phyloP scores from a whole-genome alignment of 306 rosid genomes.

The Ormosia emarginata region DNA sequence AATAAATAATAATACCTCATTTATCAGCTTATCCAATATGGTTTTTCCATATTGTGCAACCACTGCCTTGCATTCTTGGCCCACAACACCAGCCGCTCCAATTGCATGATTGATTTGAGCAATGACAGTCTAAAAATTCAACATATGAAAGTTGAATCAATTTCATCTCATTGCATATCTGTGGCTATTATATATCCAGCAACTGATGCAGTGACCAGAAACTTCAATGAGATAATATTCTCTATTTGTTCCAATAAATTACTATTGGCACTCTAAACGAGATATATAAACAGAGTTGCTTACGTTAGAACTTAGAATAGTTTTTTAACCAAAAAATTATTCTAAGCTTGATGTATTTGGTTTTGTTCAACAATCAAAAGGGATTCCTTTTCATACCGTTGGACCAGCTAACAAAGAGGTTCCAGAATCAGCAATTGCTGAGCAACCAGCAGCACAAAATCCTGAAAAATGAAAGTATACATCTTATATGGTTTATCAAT shows the following conservation, averaged over 20 bases:
- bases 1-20: constrained; percentile 8
- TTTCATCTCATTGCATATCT: neutral
- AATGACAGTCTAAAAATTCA: constrained; percentile 20
- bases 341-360: neutral
- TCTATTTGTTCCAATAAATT: neutral
- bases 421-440: constrained; percentile 43
- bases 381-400: constrained; percentile 24
- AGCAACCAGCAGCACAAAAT: constrained; percentile 30
- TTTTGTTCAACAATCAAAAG: neutral
- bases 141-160: neutral
- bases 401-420: constrained; percentile 39
- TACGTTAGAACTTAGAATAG: too few species aligned
- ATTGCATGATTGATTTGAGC: constrained; percentile 42
- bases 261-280: neutral
- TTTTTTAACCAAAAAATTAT: too few species aligned
- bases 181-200: neutral
- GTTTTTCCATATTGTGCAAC: constrained; percentile 31
- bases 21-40: constrained; percentile 32
- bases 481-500: neutral
- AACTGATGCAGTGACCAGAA: neutral
- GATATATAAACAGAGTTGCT: too few species aligned
- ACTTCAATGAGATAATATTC: neutral
- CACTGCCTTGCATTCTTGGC: constrained; percentile 40
- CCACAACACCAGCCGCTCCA: constrained; percentile 36
- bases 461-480: constrained; percentile 17